These are phyloP conservation scores for Mycena epipterygia DNA, from an alignment of 768 basidiomycete species.

Conservation along the genomic window DNA sequence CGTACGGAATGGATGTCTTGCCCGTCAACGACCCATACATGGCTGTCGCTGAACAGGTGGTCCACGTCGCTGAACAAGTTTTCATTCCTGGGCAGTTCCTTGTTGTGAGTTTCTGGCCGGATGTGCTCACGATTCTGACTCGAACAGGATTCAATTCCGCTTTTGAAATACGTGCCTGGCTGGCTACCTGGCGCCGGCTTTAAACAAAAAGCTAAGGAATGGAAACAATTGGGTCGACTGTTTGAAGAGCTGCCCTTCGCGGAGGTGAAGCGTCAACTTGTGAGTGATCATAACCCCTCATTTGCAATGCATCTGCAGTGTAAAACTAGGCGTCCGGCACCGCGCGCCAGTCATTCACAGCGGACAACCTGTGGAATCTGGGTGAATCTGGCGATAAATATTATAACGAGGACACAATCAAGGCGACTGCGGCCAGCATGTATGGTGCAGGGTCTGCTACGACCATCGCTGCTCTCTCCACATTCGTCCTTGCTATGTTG, in stretches of 20 bases:
- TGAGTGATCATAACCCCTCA: conserved; percentile 35
- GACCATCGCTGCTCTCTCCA: background rate
- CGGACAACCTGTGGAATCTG: background rate
- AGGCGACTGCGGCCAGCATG: conserved; percentile 12
- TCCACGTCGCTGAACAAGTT: conserved; percentile 38
- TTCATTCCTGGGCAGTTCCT: conserved; percentile 45
- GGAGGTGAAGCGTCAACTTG: conserved; percentile 48
- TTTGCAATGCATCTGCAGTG: background rate
- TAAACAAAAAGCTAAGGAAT: conserved; percentile 53
- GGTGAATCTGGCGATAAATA: background rate
- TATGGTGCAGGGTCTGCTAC: conserved; percentile 7
- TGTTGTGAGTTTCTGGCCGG: conserved; percentile 43
- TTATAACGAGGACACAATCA: background rate
- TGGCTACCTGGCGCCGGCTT: conserved; percentile 65
- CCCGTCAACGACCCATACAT: conserved; percentile 49
- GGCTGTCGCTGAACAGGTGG: conserved; percentile 40
- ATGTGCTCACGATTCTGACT: background rate
- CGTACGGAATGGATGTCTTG: conserved; percentile 49
- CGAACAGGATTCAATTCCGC: background rate
- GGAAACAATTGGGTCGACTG: conserved; percentile 47
- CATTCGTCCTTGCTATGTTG: conserved; percentile 43
- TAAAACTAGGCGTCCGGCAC: background rate
- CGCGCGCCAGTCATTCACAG: background rate
- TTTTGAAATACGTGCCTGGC: conserved; percentile 57
- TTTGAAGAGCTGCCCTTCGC: conserved; percentile 54